A percentile compares a stretch with the other conserved stretches of the same genome.
Evolutionary conservation across 78 protist species (phyloP).

Genomic region (Dictyostelium capitatum): DNA sequence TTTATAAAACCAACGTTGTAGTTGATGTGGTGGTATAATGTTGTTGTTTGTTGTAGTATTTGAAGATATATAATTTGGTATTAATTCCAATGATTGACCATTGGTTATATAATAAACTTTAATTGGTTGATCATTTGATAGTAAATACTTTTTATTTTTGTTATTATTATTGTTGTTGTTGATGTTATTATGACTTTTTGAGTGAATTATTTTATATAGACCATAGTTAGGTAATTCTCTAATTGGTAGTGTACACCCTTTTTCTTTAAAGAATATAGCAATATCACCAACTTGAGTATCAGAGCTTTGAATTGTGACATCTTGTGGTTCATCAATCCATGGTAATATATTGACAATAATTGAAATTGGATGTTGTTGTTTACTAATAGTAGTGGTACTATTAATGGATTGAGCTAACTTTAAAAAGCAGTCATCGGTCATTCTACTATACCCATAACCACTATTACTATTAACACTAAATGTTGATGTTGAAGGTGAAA

Average conservation of each 20-base stretch:
- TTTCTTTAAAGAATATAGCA: constrained; percentile 43
- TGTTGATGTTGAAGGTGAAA: too few species aligned
- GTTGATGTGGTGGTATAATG: background rate
- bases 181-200: too few species aligned
- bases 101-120: constrained; percentile 13
- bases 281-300: constrained; percentile 37
- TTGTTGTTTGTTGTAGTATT: background rate
- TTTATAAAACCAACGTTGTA: constrained; percentile 73
- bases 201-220: background rate
- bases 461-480: too few species aligned
- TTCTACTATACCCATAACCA: background rate
- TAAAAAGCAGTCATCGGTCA: background rate
- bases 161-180: too few species aligned
- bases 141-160: background rate
- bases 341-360: background rate
- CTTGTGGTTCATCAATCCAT: constrained; percentile 17
- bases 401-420: background rate
- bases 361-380: background rate
- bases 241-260: background rate
- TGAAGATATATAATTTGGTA: background rate
- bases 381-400: background rate
- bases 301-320: background rate
- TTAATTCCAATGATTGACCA: background rate
- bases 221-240: constrained; percentile 16
- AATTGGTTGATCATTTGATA: constrained; percentile 58